Conservation (phyloP, 2,329 filamentous ascomycete genomes). For the Dendrostoma leiphaemia region DNA sequence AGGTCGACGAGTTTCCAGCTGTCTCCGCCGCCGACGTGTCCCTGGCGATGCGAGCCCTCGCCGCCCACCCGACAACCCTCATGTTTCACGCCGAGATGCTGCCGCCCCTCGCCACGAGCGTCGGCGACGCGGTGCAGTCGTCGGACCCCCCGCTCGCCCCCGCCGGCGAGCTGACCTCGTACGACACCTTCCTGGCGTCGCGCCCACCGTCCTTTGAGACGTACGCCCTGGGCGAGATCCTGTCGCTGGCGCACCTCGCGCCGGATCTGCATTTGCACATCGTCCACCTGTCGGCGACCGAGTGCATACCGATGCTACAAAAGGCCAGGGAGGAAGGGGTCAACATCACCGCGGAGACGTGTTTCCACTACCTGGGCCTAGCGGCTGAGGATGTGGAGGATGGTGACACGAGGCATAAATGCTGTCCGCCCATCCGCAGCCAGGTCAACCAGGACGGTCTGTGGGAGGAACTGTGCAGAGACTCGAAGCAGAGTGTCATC, state of each 20-base stretch:
- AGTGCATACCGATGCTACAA: slow-evolving; percentile 79
- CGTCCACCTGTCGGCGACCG: slow-evolving; percentile 85
- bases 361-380: slow-evolving; percentile 90
- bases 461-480: slow-evolving; percentile 74
- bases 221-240: slow-evolving; percentile 82
- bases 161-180: slow-evolving; percentile 69
- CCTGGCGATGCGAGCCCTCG: slow-evolving; percentile 76
- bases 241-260: slow-evolving; percentile 76
- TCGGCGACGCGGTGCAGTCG: slow-evolving; percentile 71
- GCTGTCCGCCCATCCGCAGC: slow-evolving; percentile 86
- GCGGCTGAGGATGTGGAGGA: slow-evolving; percentile 78
- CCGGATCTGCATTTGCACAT: slow-evolving; percentile 87
- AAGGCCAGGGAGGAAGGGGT: slow-evolving; percentile 70
- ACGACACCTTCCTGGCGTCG: slow-evolving; percentile 88
- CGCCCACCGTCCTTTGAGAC: slow-evolving; percentile 89
- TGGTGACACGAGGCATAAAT: slow-evolving; percentile 91
- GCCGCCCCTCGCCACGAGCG: slow-evolving; percentile 77
- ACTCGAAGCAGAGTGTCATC: slow-evolving; percentile 70
- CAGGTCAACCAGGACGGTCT: slow-evolving; percentile 79
- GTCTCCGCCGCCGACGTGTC: slow-evolving; percentile 78
- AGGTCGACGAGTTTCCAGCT: slow-evolving; percentile 95
- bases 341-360: slow-evolving; percentile 91
- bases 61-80: slow-evolving; percentile 79
- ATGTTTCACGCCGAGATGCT: slow-evolving; percentile 99
- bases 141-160: slow-evolving; percentile 70